Conservation (phyloP, 495 filamentous ascomycete species). For the Xylaria venustula region DNA sequence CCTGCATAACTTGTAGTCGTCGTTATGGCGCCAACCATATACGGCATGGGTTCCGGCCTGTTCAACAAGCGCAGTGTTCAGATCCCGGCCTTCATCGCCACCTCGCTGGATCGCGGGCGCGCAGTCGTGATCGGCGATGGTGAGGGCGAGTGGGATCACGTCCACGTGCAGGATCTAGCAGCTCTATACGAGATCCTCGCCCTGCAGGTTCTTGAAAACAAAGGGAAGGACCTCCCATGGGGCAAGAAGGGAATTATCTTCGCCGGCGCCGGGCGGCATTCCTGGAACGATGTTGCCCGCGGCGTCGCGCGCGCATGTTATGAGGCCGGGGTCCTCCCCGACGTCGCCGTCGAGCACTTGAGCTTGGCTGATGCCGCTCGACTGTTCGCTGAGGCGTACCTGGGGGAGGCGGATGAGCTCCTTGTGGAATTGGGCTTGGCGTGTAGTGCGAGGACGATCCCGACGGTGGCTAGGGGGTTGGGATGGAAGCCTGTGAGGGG, state of each 20-base stretch:
- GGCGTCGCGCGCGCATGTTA: slow-evolving; percentile 37
- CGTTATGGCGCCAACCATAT: slow-evolving; percentile 50
- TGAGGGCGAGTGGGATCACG: slow-evolving; percentile 44
- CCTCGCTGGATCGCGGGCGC: slow-evolving; percentile 28
- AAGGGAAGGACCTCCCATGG: slow-evolving; percentile 30
- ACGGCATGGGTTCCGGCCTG: slow-evolving; percentile 43
- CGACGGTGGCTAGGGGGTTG: slow-evolving; percentile 28
- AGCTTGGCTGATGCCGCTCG: slow-evolving; percentile 33
- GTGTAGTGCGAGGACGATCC: slow-evolving; percentile 26
- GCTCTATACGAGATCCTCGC: slow-evolving; percentile 37
- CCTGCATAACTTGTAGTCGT: slow-evolving; percentile 24
- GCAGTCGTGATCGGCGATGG: slow-evolving; percentile 38
- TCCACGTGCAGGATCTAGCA: slow-evolving; percentile 48
- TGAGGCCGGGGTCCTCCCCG: slow-evolving; percentile 31
- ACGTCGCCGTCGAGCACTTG: slow-evolving; percentile 30
- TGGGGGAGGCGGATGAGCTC: slow-evolving; percentile 7
- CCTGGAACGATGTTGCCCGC: slow-evolving; percentile 38
- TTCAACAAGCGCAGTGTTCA: slow-evolving; percentile 45
- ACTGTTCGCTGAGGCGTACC: slow-evolving; percentile 21
- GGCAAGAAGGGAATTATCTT: slow-evolving; percentile 49
- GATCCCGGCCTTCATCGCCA: slow-evolving; percentile 29
- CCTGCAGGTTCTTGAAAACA: slow-evolving; percentile 26
- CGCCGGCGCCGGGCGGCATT: slow-evolving; percentile 37
- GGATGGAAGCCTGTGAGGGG: slow-evolving; percentile 43
- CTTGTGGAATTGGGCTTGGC: slow-evolving; percentile 38